Evolutionary conservation across 495 filamentous ascomycete genomes (phyloP), one percentile per base, ranked within the genome.

Genomic region (Pseudotulostoma volvatum): DNA sequence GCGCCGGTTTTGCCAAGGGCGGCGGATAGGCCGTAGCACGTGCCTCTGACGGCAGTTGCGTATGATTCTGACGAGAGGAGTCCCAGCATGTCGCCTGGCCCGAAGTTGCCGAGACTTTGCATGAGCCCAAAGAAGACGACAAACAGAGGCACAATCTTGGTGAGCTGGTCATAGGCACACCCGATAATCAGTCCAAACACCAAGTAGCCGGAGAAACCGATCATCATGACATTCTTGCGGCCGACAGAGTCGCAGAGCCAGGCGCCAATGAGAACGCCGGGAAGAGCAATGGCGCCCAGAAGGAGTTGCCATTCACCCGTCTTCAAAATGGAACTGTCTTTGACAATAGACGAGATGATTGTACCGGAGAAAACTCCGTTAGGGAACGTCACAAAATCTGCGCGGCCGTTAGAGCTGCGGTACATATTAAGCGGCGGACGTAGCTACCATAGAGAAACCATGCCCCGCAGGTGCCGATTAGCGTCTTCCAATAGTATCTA

Each of bases 111-210:
- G 5, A 51, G 64, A 31, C 58, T 63, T 18, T 62, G 57, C 64
- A 72, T 67, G 4, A 71, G 49, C 3, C 65, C 68, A 45, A 71
- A 72, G 41, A 70, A 63, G 23, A 70, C 49, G n/a, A 71, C 59
- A 50, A 72, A 71, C 7, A 69, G 54, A 1, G 67, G 68, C 0
- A 67, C 39, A 33, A 70, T 67, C 34, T 66, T 67, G 4, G 56
- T 66, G 36, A 71, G 56, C 13, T 57, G 51, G 8, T 67, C 46
- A 33, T 66, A 70, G 11, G 64, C 50, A 32, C 63, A 56, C 9
- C 68, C 66, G 17, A 71, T 68, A 34, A 70, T 68, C 4, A 72
- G 47, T 0, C 68, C 68, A 31, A 71, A 68, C 33, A 72, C 38
- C 11, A 68, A 47, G 16, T 69, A 68, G n/a, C 65, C 63, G 17